Evolutionary conservation across 139 green algal species (phyloP).

Genomic region (Volvox africanus): DNA sequence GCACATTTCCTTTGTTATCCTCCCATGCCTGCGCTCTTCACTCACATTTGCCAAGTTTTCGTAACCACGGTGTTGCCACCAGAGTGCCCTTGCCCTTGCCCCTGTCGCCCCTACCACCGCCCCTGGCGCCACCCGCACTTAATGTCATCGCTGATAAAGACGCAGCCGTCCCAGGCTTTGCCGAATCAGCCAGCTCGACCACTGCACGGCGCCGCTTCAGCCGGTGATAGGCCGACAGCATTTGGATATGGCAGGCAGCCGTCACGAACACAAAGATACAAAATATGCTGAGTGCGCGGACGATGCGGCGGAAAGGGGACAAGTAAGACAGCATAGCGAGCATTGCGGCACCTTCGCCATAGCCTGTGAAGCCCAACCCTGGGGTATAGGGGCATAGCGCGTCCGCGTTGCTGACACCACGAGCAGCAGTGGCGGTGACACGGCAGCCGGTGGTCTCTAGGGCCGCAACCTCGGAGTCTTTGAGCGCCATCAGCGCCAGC

Average conservation of each 20-base stretch:
- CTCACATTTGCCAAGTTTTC: too few relatives aligned
- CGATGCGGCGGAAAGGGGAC: neutral
- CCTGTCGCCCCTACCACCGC: neutral
- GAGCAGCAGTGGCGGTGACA: neutral
- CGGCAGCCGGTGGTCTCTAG: neutral
- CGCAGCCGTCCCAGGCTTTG: neutral
- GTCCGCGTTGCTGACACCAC: neutral
- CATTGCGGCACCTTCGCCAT: neutral
- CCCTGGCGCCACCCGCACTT: neutral
- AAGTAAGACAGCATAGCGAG: neutral
- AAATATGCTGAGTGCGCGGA: neutral
- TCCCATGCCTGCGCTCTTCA: too few relatives aligned
- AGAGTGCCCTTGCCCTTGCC: neutral
- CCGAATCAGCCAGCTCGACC: neutral
- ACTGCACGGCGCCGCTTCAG: neutral
- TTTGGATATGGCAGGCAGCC: constrained; percentile 12
- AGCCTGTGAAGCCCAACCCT: neutral
- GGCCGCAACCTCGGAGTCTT: neutral
- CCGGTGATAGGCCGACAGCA: neutral
- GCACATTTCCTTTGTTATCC: too few relatives aligned
- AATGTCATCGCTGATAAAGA: neutral
- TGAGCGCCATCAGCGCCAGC: neutral
- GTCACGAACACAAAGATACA: neutral
- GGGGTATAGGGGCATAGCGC: neutral
- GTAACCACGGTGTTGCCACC: too few relatives aligned